phyloP scores from a whole-genome alignment of 2,329 filamentous ascomycete genomes.

The Cryphonectria parasitica region DNA sequence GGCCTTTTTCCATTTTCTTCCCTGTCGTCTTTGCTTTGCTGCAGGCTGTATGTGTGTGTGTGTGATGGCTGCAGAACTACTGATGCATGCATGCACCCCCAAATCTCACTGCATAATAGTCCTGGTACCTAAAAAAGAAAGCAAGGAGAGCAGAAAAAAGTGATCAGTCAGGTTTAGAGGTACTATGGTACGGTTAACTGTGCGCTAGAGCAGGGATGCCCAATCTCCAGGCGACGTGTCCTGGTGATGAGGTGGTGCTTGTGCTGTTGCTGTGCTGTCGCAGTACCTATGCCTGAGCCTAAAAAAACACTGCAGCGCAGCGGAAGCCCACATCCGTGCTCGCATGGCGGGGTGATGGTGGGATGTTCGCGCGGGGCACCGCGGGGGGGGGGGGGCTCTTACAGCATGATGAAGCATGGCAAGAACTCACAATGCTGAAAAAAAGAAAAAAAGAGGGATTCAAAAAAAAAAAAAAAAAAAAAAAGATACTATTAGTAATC shows the following conservation, averaged over 20 bases:
- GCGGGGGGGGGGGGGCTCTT: background rate
- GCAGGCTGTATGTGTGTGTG: background rate
- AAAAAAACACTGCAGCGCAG: slow-evolving; percentile 2
- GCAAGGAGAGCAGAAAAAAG: background rate
- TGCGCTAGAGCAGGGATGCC: slow-evolving; percentile 19
- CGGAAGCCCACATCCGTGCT: slow-evolving; percentile 11
- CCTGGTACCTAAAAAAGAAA: background rate
- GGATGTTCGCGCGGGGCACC: background rate
- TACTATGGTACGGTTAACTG: background rate
- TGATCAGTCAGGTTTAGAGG: slow-evolving; percentile 5
- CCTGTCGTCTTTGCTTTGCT: background rate
- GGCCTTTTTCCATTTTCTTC: background rate
- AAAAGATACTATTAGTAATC: background rate
- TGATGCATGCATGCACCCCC: background rate
- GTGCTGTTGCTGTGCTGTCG: background rate
- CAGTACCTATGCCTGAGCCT: background rate
- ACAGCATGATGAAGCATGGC: slow-evolving; percentile 1
- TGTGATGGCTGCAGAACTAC: background rate
- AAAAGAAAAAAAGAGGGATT: no score
- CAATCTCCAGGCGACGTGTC: slow-evolving; percentile 12
- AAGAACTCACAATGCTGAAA: no score
- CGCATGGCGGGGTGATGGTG: slow-evolving; percentile 4
- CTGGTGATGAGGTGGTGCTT: background rate
- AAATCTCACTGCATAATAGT: slow-evolving; percentile 4
- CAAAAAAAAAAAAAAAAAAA: no score